Evolutionary conservation across 2,329 filamentous ascomycete species (phyloP).

Genomic region (Claviceps sp.): DNA sequence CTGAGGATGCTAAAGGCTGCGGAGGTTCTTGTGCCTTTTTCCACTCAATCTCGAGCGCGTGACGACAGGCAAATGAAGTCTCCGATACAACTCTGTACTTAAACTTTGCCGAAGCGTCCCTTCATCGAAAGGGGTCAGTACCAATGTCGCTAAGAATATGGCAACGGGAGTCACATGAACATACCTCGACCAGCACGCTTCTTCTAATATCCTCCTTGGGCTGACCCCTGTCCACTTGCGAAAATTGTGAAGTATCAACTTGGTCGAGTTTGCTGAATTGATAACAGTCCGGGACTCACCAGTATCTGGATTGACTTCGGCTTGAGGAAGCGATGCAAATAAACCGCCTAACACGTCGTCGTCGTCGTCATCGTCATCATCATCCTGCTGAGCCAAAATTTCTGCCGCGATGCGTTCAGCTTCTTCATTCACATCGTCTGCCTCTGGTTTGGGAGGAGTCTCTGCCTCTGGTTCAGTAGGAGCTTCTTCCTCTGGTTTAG

Average conservation of each 20-base stretch:
- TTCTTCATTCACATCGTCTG: slow-evolving; percentile 35
- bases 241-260: slow-evolving; percentile 63
- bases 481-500: slow-evolving; percentile 15
- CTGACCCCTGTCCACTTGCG: slow-evolving; percentile 67
- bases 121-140: slow-evolving; percentile 15
- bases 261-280: slow-evolving; percentile 36
- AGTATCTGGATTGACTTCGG: slow-evolving; percentile 42
- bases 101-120: slow-evolving; percentile 58
- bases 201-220: slow-evolving; percentile 66
- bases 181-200: slow-evolving; percentile 71
- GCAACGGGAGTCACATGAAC: not conserved
- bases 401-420: slow-evolving; percentile 46
- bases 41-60: slow-evolving; percentile 65
- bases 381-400: slow-evolving; percentile 41
- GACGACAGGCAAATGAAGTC: slow-evolving; percentile 60
- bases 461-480: slow-evolving; percentile 18
- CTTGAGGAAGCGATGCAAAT: slow-evolving; percentile 47
- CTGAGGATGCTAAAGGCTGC: slow-evolving; percentile 18
- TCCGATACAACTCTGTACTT: slow-evolving; percentile 58
- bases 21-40: slow-evolving; percentile 53
- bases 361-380: slow-evolving; percentile 36
- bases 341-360: slow-evolving; percentile 37
- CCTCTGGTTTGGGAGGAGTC: slow-evolving; percentile 17
- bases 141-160: not conserved
- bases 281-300: slow-evolving; percentile 46